Evolutionary conservation across 257 asterid genomes (phyloP).

Genomic region (Scutellaria barbata): DNA sequence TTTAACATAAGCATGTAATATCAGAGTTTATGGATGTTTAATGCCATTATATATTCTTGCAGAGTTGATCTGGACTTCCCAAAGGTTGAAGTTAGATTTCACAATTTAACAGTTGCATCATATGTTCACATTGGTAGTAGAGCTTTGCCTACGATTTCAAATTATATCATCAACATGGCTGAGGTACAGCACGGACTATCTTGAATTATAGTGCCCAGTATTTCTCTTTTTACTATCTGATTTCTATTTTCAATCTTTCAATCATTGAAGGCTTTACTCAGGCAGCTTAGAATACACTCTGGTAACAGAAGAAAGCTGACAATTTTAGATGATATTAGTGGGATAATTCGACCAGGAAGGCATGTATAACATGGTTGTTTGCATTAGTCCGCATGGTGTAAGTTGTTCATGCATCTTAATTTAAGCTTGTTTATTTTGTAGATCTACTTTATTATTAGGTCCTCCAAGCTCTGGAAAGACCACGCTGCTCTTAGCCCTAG

Average conservation of each 20-base stretch:
- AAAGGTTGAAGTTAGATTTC: slow-evolving; percentile 86
- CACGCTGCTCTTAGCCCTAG: slow-evolving; percentile 81
- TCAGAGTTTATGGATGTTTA: slow-evolving; percentile 24
- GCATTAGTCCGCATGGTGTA: slow-evolving; percentile 26
- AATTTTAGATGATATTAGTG: slow-evolving; percentile 83
- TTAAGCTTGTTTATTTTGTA: slow-evolving; percentile 41
- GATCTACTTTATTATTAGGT: slow-evolving; percentile 87
- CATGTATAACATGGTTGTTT: slow-evolving; percentile 34
- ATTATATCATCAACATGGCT: slow-evolving; percentile 79
- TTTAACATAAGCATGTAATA: slow-evolving; percentile 5
- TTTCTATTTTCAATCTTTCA: slow-evolving; percentile 28
- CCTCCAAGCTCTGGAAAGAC: slow-evolving; percentile 99
- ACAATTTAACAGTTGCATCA: slow-evolving; percentile 70
- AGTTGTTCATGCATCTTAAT: slow-evolving; percentile 35
- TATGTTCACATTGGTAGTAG: slow-evolving; percentile 84
- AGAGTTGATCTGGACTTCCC: slow-evolving; percentile 93
- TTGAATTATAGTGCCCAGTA: background rate
- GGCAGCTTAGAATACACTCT: slow-evolving; percentile 66
- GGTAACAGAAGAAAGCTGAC: slow-evolving; percentile 66
- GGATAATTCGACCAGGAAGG: slow-evolving; percentile 97
- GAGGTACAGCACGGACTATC: slow-evolving; percentile 57
- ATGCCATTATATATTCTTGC: slow-evolving; percentile 41
- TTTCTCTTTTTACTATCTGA: slow-evolving; percentile 36
- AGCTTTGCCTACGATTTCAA: slow-evolving; percentile 94
- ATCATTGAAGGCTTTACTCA: slow-evolving; percentile 63